A percentile compares a stretch with the other conserved stretches of the same genome.
Conservation (phyloP, 2,329 filamentous ascomycete genomes). For the Helotiales sp. region DNA sequence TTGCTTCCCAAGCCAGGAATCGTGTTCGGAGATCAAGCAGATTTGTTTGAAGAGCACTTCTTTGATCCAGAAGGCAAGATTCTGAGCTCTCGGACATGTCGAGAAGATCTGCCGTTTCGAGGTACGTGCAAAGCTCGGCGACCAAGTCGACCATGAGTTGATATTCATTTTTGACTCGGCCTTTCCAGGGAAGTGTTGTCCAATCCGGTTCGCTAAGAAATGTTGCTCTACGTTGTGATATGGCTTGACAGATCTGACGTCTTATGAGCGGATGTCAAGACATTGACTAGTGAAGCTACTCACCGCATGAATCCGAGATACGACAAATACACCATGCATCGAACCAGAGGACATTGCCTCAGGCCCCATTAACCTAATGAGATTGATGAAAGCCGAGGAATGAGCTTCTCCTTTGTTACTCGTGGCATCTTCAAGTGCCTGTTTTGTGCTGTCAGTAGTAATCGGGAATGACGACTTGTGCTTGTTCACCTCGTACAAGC, state of each 20-base stretch:
- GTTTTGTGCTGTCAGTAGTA: too few relatives aligned
- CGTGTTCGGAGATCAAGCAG: neutral
- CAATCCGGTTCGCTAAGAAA: neutral
- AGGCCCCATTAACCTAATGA: neutral
- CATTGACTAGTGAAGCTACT: neutral
- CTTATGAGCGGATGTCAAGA: neutral
- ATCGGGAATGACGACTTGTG: too few relatives aligned
- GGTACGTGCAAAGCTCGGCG: neutral
- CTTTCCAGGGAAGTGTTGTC: neutral
- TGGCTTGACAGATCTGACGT: neutral
- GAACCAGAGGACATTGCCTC: neutral
- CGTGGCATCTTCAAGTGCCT: neutral
- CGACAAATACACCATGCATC: neutral
- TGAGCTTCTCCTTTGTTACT: neutral
- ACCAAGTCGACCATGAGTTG: neutral
- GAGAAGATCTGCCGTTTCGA: too few relatives aligned
- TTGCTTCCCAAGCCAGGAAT: neutral
- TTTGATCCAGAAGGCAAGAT: too few relatives aligned
- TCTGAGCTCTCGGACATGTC: too few relatives aligned
- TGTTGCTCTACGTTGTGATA: neutral
- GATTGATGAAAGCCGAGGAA: neutral
- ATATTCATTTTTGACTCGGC: neutral
- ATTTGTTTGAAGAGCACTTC: neutral
- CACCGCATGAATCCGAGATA: neutral
- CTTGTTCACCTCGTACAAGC: neutral